Evolutionary conservation across 2,329 filamentous ascomycete species (phyloP), one percentile per base, ranked within the genome.

Genomic region (Rhynchosporium graminicola): DNA sequence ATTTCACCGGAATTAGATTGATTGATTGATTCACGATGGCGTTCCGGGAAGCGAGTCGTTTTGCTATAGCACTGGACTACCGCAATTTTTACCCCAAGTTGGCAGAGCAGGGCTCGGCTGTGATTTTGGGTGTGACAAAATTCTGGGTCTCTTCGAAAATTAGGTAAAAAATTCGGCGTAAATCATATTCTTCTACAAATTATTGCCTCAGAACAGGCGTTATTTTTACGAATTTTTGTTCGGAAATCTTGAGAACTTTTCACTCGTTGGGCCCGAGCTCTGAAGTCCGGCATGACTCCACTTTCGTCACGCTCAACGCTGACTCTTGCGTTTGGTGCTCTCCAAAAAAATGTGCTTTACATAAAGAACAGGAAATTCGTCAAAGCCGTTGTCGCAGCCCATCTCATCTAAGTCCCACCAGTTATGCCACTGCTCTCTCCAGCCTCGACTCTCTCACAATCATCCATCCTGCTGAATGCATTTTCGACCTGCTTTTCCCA

Each of bases 401-500:
- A 20, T 46, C 1, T 9, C 36, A 42, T 54, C 51, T 20, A 40
- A 8, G 3, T 6, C 26, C 20, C 20, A 8, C n/a, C n/a, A 2
- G 4, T 26, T 4, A 7, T 12, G 20, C 38, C 8, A 12, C 31
- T 45, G 8, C 56, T 65, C 4, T 65, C 63, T 1, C 68, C 71
- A 50, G 55, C 57, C 59, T 71, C 68, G 5, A 62, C 59, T 48
- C 66, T 57, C 36, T 70, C 69, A 0, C 62, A 77, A 6, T 77
- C 74, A 70, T 92, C 88, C 79, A 94, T 86, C 62, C 91, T 81
- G 61, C 84, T 81, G 72, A 92, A 87, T 0, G 90, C 90, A 70
- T 84, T 87, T 60, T 82, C 76, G 33, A 93, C 89, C 76, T 94
- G 87, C 61, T 80, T 76, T 1, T 91, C 83, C 91, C 91, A 96